Evolutionary conservation across 805 yeast genomes (phyloP).

Genomic region (Ogataea nakhonphanomensis): DNA sequence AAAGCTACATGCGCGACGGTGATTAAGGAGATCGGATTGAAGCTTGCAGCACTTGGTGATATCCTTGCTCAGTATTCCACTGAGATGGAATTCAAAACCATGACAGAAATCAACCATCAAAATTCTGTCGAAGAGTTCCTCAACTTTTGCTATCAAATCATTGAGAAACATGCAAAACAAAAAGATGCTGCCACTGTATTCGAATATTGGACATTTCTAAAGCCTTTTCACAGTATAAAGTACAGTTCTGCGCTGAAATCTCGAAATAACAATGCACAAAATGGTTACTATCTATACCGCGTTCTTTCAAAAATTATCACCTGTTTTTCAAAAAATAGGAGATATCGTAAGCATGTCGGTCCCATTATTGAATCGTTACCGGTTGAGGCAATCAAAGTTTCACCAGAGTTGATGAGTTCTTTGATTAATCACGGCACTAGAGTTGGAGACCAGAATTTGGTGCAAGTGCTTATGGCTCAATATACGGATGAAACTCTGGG

Average conservation of each 20-base stretch:
- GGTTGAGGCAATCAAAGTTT: slow-evolving; percentile 30
- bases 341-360: slow-evolving; percentile 27
- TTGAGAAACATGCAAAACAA: slow-evolving; percentile 21
- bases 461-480: slow-evolving; percentile 26
- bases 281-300: slow-evolving; percentile 30
- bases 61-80: neutral
- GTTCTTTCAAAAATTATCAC: slow-evolving; percentile 26
- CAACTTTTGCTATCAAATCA: slow-evolving; percentile 27
- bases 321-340: slow-evolving; percentile 28
- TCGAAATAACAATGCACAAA: slow-evolving; percentile 25
- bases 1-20: slow-evolving; percentile 1
- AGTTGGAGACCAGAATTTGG: slow-evolving; percentile 24
- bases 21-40: slow-evolving; percentile 13
- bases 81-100: neutral
- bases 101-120: slow-evolving; percentile 14
- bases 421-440: slow-evolving; percentile 30
- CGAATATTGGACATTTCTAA: slow-evolving; percentile 26
- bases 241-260: slow-evolving; percentile 26
- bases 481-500: slow-evolving; percentile 24
- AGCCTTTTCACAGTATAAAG: slow-evolving; percentile 30
- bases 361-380: slow-evolving; percentile 31
- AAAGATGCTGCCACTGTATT: slow-evolving; percentile 30
- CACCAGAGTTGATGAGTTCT: slow-evolving; percentile 34
- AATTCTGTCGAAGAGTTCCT: slow-evolving; percentile 26
- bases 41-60: slow-evolving; percentile 8